A percentile compares a stretch with the other conserved stretches of the same genome.
Evolutionary conservation across 1,139 yeast genomes (phyloP).

Genomic region (Blastobotrys illinoisensis): DNA sequence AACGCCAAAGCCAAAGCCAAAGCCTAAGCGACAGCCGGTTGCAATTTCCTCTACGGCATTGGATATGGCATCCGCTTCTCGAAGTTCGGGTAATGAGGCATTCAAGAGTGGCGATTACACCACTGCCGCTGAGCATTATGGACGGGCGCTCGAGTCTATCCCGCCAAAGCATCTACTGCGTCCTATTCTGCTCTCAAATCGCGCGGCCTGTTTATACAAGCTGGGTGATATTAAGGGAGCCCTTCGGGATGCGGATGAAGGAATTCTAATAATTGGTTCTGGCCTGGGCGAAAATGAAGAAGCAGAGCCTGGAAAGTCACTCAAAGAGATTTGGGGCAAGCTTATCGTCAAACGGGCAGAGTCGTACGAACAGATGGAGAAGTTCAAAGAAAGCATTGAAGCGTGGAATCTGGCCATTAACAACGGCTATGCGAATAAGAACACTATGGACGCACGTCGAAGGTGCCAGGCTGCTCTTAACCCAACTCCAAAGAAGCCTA

Average conservation of each 20-base stretch:
- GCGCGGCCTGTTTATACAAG: slow-evolving; percentile 64
- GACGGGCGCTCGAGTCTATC: slow-evolving; percentile 53
- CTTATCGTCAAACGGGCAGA: slow-evolving; percentile 71
- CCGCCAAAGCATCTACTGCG: slow-evolving; percentile 64
- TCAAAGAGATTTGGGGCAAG: slow-evolving; percentile 70
- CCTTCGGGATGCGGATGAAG: slow-evolving; percentile 48
- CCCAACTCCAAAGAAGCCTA: slow-evolving; percentile 24
- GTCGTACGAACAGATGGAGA: slow-evolving; percentile 72
- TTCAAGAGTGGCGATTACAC: slow-evolving; percentile 81
- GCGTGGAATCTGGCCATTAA: slow-evolving; percentile 58
- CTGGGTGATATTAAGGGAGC: slow-evolving; percentile 71
- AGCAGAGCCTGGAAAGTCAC: slow-evolving; percentile 50
- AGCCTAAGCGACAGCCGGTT: slow-evolving; percentile 25
- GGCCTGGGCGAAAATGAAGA: slow-evolving; percentile 34
- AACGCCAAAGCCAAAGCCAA: slow-evolving; percentile 14
- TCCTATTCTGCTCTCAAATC: slow-evolving; percentile 68
- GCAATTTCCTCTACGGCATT: slow-evolving; percentile 34
- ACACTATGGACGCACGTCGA: slow-evolving; percentile 73
- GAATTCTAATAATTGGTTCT: slow-evolving; percentile 51
- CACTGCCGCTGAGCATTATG: slow-evolving; percentile 56
- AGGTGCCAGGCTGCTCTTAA: slow-evolving; percentile 65
- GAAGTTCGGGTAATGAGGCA: slow-evolving; percentile 54
- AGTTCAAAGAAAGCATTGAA: slow-evolving; percentile 55
- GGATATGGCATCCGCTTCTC: slow-evolving; percentile 51
- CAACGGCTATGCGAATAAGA: slow-evolving; percentile 60